Percentiles rank a stretch among this genome's conserved stretches.
Evolutionary conservation across 2,329 filamentous ascomycete genomes (phyloP).

Genomic region (Verticillium zaregamsianum): DNA sequence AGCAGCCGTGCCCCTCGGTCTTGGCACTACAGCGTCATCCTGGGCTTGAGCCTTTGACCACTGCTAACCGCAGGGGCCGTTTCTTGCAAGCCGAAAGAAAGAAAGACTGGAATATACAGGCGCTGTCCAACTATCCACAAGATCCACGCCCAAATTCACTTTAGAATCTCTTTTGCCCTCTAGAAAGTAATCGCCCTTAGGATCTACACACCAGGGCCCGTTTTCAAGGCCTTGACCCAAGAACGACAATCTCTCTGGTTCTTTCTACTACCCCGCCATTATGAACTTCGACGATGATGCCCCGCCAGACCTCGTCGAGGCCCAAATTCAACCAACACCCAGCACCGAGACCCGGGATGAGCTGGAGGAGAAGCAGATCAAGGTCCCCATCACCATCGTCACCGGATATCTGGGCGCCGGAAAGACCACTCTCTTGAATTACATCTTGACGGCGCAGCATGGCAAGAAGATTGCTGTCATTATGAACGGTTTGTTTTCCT

Average conservation of each 20-base stretch:
- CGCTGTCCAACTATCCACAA: no score
- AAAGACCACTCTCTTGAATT: conserved; percentile 93
- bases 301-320: conserved; percentile 60
- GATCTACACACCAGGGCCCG: no score
- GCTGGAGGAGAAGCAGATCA: conserved; percentile 50
- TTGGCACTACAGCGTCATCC: neutral
- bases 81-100: no score
- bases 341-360: conserved; percentile 29
- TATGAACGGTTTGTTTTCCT: conserved; percentile 65
- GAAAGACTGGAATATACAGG: no score
- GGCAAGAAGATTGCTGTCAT: conserved; percentile 98
- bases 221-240: no score
- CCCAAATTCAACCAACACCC: conserved; percentile 26
- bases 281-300: conserved; percentile 66
- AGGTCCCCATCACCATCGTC: conserved; percentile 81
- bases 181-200: no score
- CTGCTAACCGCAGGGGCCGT: no score
- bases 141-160: no score
- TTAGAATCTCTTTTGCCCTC: no score
- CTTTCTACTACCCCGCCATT: conserved; percentile 8
- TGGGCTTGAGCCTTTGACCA: no score
- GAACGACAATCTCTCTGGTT: neutral
- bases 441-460: conserved; percentile 91
- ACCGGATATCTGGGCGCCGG: conserved; percentile 92
- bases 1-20: neutral